Percentiles rank a stretch among this genome's conserved stretches.
Conservation (phyloP, 2,329 filamentous ascomycete genomes). For the Lachnellula hyalina region DNA sequence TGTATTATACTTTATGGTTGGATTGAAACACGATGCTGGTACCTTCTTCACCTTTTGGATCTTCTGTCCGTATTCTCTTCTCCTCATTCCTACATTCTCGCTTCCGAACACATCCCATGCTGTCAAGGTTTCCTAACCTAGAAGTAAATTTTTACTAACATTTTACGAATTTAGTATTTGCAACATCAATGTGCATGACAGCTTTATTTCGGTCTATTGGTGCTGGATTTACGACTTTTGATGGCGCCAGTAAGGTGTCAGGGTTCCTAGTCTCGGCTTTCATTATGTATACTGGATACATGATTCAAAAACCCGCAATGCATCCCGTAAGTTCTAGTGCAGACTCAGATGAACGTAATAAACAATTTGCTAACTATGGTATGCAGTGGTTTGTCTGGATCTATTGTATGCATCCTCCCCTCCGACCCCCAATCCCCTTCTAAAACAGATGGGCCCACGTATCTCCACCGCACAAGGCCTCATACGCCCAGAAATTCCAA, state of each 20-base stretch:
- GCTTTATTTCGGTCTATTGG: conserved; percentile 52
- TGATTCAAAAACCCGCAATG: conserved; percentile 58
- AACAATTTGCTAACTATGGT: background rate
- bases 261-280: conserved; percentile 45
- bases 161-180: conserved; percentile 33
- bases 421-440: background rate
- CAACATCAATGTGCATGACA: conserved; percentile 52
- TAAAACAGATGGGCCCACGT: background rate
- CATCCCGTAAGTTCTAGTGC: conserved; percentile 34
- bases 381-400: conserved; percentile 54
- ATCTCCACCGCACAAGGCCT: background rate
- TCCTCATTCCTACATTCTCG: too few relatives aligned
- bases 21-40: conserved; percentile 44
- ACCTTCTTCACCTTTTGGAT: conserved; percentile 60
- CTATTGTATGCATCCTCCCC: conserved; percentile 24
- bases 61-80: conserved; percentile 30
- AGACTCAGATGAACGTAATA: background rate
- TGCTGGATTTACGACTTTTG: conserved; percentile 51
- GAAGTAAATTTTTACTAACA: background rate
- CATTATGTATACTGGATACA: conserved; percentile 59
- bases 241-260: conserved; percentile 53
- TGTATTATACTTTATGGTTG: conserved; percentile 60
- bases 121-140: too few relatives aligned
- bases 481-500: background rate
- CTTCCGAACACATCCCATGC: too few relatives aligned